Percentiles rank a stretch among this genome's conserved stretches.
Evolutionary conservation across 2,329 filamentous ascomycete species (phyloP).

Genomic region (Fusarium chlamydosporum): DNA sequence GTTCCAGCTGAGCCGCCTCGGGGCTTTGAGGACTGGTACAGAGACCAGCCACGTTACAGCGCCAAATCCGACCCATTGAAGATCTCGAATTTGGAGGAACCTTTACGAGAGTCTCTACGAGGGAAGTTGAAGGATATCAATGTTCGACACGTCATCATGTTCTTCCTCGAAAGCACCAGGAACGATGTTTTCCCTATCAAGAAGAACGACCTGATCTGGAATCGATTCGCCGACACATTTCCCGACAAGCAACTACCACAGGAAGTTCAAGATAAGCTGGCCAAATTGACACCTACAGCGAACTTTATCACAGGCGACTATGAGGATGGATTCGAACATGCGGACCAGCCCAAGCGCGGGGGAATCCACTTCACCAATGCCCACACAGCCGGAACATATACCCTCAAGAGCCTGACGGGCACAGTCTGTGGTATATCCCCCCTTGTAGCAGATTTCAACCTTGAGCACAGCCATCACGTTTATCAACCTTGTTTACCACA

Average conservation of each 20-base stretch:
- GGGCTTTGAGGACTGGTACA: conserved; percentile 51
- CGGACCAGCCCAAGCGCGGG: conserved; percentile 49
- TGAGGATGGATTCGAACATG: conserved; percentile 54
- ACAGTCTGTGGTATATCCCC: conserved; percentile 61
- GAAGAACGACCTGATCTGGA: conserved; percentile 57
- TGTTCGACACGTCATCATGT: conserved; percentile 61
- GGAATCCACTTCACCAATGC: conserved; percentile 60
- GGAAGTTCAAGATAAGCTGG: conserved; percentile 49
- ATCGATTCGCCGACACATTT: conserved; percentile 54
- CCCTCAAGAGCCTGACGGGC: conserved; percentile 60
- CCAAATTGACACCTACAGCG: conserved; percentile 52
- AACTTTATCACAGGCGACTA: conserved; percentile 56
- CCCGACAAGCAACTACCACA: conserved; percentile 54
- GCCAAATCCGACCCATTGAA: conserved; percentile 58
- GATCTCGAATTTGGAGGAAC: conserved; percentile 57
- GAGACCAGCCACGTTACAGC: conserved; percentile 52
- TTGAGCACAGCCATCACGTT: conserved; percentile 58
- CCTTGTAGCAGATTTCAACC: conserved; percentile 60
- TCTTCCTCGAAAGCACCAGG: conserved; percentile 62
- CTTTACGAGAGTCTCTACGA: conserved; percentile 50
- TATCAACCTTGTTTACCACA: conserved; percentile 63
- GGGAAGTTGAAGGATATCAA: conserved; percentile 51
- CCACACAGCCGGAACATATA: conserved; percentile 60
- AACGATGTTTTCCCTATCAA: conserved; percentile 63
- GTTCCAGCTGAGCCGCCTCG: background rate